These are phyloP conservation scores for Heritiera littoralis DNA, from an alignment of 345 rosid species.

Conservation along the genomic window DNA sequence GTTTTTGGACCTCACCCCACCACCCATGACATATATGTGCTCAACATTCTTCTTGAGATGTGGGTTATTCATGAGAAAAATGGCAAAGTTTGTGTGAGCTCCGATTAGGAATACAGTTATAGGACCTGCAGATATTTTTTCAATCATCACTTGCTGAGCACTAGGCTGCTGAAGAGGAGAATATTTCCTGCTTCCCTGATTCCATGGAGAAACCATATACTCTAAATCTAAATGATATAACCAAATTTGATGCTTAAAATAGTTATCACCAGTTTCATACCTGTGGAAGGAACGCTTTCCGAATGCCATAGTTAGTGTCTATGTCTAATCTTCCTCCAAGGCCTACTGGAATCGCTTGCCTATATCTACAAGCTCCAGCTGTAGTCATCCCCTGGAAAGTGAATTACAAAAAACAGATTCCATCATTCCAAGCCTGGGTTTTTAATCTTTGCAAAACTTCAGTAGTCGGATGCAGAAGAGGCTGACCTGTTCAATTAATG, in stretches of 20 bases:
- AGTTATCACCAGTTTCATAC: constrained; percentile 19
- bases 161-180: constrained; percentile 73
- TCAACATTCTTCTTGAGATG: constrained; percentile 69
- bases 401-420: background rate
- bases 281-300: constrained; percentile 88
- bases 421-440: background rate
- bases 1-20: constrained; percentile 68
- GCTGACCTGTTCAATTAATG: constrained; percentile 81
- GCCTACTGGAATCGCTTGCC: constrained; percentile 83
- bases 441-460: background rate
- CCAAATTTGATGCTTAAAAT: background rate
- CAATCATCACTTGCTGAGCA: constrained; percentile 77
- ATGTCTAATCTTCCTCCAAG: constrained; percentile 62
- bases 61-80: constrained; percentile 80
- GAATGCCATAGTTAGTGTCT: constrained; percentile 69
- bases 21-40: constrained; percentile 86
- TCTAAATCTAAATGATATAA: background rate
- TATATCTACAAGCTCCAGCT: constrained; percentile 76
- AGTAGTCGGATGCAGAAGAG: background rate
- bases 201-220: constrained; percentile 17
- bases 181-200: constrained; percentile 81
- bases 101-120: constrained; percentile 56
- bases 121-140: constrained; percentile 72
- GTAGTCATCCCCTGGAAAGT: constrained; percentile 59
- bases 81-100: constrained; percentile 71